Conservation (phyloP, 306 rosid genomes). For the Cyamopsis tetragonoloba region DNA sequence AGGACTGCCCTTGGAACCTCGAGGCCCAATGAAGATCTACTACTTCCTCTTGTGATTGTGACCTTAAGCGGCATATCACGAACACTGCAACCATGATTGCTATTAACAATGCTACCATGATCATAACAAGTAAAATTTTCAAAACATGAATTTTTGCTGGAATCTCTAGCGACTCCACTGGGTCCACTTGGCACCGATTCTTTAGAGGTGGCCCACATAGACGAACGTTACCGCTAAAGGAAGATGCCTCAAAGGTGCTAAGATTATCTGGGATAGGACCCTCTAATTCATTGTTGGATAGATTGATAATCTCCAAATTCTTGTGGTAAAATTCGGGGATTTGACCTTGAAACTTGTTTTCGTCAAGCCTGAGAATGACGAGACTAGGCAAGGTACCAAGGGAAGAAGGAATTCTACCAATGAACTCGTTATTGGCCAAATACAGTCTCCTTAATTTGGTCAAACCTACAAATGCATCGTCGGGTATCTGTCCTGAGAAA, state of each 20-base stretch:
- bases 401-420: constrained; percentile 72
- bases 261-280: constrained; percentile 71
- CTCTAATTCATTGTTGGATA: constrained; percentile 59
- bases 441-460: constrained; percentile 44
- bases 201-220: constrained; percentile 69
- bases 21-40: neutral
- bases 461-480: constrained; percentile 57
- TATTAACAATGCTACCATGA: constrained; percentile 26
- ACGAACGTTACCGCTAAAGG: constrained; percentile 55
- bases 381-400: constrained; percentile 51
- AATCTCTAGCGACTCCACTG: neutral
- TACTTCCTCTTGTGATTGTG: neutral
- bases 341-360: constrained; percentile 70
- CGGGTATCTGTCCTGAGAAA: constrained; percentile 65
- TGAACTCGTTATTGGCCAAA: constrained; percentile 54
- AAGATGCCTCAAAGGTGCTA: constrained; percentile 25
- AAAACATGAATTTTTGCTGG: neutral
- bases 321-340: constrained; percentile 50
- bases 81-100: constrained; percentile 35
- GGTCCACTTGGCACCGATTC: constrained; percentile 24
- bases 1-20: constrained; percentile 7
- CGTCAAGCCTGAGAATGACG: constrained; percentile 46
- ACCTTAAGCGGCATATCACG: constrained; percentile 28
- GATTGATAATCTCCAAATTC: constrained; percentile 38
- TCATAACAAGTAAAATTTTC: constrained; percentile 32